These are phyloP conservation scores for Colletotrichum spaethianum DNA, from an alignment of 2,329 filamentous ascomycete species.

Conservation along the genomic window DNA sequence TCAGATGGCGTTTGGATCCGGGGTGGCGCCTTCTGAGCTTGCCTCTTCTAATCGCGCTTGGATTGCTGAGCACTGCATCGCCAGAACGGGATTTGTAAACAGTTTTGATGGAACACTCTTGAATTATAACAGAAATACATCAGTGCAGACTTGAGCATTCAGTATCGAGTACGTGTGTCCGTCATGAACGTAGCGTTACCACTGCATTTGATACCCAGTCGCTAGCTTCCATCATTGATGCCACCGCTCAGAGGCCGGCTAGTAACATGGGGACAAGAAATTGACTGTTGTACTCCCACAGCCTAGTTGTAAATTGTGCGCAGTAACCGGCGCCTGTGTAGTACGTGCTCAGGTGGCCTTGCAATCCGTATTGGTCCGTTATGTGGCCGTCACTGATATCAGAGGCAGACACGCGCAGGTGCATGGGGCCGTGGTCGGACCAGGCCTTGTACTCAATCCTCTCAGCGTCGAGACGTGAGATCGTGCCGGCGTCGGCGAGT, in stretches of 20 bases:
- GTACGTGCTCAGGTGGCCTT: slow-evolving; percentile 56
- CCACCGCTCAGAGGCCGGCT: background rate
- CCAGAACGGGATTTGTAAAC: background rate
- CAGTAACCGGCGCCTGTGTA: slow-evolving; percentile 55
- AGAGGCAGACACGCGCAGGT: slow-evolving; percentile 47
- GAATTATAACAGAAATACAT: too few species aligned
- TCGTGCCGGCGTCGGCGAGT: slow-evolving; percentile 43
- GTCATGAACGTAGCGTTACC: background rate
- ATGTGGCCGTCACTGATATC: slow-evolving; percentile 53
- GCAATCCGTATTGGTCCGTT: slow-evolving; percentile 53
- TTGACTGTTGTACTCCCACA: slow-evolving; percentile 53
- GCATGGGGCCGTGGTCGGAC: slow-evolving; percentile 50
- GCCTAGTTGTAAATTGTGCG: slow-evolving; percentile 49
- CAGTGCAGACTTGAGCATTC: background rate
- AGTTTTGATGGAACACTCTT: background rate
- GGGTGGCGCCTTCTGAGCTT: background rate
- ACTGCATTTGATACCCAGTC: background rate
- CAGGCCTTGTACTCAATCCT: slow-evolving; percentile 46
- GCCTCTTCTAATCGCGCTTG: background rate
- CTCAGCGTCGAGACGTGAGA: slow-evolving; percentile 40
- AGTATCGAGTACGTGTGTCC: background rate
- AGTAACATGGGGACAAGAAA: slow-evolving; percentile 48
- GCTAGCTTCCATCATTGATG: background rate
- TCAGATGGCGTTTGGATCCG: background rate
- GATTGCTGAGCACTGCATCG: background rate